Evolutionary conservation across 2,329 filamentous ascomycete species (phyloP), one percentile per base, ranked within the genome.

Genomic region (Peltaster fructicola): DNA sequence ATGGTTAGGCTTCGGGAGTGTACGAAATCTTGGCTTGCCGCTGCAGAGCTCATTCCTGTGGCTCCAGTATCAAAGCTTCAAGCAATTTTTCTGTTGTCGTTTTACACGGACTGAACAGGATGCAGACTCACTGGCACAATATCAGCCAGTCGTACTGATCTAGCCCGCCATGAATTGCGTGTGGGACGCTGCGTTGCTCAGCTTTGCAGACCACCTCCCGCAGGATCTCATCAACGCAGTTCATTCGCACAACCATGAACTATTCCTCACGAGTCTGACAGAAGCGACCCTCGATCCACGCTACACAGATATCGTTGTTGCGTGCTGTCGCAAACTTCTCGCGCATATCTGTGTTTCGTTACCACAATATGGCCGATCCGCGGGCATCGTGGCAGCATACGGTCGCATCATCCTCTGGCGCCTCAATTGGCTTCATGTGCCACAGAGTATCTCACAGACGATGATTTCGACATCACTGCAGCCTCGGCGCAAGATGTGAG

Each of bases 321-420:
- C 66, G 36, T 65, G 76, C 43, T 82, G 84, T 50, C 71, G 78
- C 46, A 57, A 64, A 33, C 54, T 84, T 19, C 79, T 88, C 41
- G 68, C 80, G 39, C 84, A 93, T 50, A 60, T 90, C 24, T 80
- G 76, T 51, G 76, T 81, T 21, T 57, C 41, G 48, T 56, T 45
- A 37, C 30, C 39, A 34, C 17, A 32, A 41, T 19, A 48, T 46
- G 16, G 42, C 39, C 30, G 45, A 74, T 25, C 63, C 4, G 30
- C 41, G 15, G 23, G 33, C 7, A 22, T 36, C 3, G 22, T 85
- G 34, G 64, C 73, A 28, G 74, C 78, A 15, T 77, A 92, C 54
- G 75, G 78, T 32, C 67, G 77, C 42, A 63, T 92, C 34, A 50
- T 93, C 79, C 81, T 10, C 73, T 88, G 57, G 77, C 78, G 36